Percentiles rank a stretch among this genome's conserved stretches.
These are phyloP conservation scores for Solanum okadae DNA, from an alignment of 257 asterid species.

Conservation along the genomic window DNA sequence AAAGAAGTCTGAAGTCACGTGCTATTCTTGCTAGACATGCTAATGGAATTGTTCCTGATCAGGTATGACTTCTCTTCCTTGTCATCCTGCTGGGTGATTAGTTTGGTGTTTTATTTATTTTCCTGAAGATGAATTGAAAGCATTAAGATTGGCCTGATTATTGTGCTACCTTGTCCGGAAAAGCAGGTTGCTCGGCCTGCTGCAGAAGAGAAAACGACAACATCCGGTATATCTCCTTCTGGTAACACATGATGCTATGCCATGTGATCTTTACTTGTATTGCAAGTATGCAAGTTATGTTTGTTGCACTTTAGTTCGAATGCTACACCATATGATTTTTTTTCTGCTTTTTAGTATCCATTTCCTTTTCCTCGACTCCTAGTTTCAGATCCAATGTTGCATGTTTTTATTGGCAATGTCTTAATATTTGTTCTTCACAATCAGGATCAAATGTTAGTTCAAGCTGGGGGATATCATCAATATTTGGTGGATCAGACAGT, in stretches of 20 bases:
- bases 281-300: background rate
- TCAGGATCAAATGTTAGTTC: constrained; percentile 56
- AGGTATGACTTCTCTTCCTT: constrained; percentile 32
- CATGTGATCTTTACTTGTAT: background rate
- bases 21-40: constrained; percentile 55
- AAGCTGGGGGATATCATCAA: constrained; percentile 89
- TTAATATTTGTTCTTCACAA: background rate
- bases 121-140: background rate
- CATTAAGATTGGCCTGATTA: background rate
- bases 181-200: constrained; percentile 52
- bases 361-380: background rate
- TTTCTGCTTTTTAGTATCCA: background rate
- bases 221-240: constrained; percentile 42
- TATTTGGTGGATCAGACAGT: constrained; percentile 65
- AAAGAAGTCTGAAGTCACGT: constrained; percentile 55
- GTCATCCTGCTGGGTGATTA: background rate
- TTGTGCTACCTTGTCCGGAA: background rate
- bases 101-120: background rate
- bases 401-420: background rate
- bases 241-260: background rate
- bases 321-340: background rate
- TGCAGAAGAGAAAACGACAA: constrained; percentile 52
- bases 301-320: background rate
- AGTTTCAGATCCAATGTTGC: background rate
- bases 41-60: constrained; percentile 84